Evolutionary conservation across 2,329 filamentous ascomycete species (phyloP).

Genomic region (Ophiocordyceps camponoti-leonardi): DNA sequence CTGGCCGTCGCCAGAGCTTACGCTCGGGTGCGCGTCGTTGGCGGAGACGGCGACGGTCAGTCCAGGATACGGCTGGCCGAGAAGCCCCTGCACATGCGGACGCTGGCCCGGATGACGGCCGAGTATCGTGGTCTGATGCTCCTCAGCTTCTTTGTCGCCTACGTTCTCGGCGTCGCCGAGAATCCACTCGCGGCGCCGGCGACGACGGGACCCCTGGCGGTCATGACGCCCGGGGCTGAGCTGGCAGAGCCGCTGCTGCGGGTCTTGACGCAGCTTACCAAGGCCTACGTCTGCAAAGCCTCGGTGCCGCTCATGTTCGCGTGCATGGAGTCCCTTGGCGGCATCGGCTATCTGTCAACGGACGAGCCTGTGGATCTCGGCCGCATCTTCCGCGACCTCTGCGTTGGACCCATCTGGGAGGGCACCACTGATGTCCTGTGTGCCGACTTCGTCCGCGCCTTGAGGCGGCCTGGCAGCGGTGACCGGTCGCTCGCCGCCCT

Average conservation of each 20-base stretch:
- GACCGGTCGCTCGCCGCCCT: slow-evolving; percentile 22
- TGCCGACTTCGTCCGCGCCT: slow-evolving; percentile 26
- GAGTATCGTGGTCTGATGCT: slow-evolving; percentile 40
- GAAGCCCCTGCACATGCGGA: slow-evolving; percentile 38
- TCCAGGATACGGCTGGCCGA: slow-evolving; percentile 28
- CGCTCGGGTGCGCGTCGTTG: slow-evolving; percentile 36
- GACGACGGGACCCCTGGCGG: slow-evolving; percentile 6
- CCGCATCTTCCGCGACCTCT: slow-evolving; percentile 45
- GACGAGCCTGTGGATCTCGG: slow-evolving; percentile 49
- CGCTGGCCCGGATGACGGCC: slow-evolving; percentile 35
- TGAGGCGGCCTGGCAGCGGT: slow-evolving; percentile 26
- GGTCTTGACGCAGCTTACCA: slow-evolving; percentile 40
- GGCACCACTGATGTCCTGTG: slow-evolving; percentile 57
- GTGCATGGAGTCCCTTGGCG: slow-evolving; percentile 48
- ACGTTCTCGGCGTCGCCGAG: slow-evolving; percentile 37
- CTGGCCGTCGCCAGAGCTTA: slow-evolving; percentile 40
- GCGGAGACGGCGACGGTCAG: slow-evolving; percentile 18
- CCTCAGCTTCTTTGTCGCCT: slow-evolving; percentile 34
- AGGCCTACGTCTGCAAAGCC: slow-evolving; percentile 37
- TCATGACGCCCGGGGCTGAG: slow-evolving; percentile 15
- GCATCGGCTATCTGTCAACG: slow-evolving; percentile 50
- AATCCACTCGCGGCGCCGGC: slow-evolving; percentile 11
- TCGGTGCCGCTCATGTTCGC: slow-evolving; percentile 31
- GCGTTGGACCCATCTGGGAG: slow-evolving; percentile 52
- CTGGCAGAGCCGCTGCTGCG: slow-evolving; percentile 29